These are phyloP conservation scores for Hemisphaericaspora nanyangensis DNA, from an alignment of 805 yeast species.

Conservation along the genomic window DNA sequence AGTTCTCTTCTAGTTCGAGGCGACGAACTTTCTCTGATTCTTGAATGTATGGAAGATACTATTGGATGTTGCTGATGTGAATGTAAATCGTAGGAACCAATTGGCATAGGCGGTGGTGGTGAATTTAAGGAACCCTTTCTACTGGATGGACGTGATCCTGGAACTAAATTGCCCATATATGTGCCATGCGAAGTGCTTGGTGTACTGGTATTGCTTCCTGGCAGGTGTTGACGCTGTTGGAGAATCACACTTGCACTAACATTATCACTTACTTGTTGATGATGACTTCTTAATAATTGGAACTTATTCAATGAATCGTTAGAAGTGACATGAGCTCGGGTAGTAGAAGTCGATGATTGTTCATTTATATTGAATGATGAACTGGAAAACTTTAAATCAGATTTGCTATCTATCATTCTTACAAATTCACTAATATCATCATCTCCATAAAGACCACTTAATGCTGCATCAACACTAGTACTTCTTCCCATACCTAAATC, in stretches of 20 bases:
- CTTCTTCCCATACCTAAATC: conserved; percentile 14
- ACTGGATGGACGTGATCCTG: conserved; percentile 20
- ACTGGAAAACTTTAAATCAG: conserved; percentile 41
- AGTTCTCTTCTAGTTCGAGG: not conserved
- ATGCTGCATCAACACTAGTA: conserved; percentile 19
- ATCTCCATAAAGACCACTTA: conserved; percentile 45
- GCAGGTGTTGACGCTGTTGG: conserved; percentile 4
- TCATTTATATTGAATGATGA: conserved; percentile 13
- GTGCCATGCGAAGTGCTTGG: not conserved
- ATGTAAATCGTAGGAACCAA: conserved; percentile 5
- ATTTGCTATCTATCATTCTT: conserved; percentile 61
- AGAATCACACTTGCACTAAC: conserved; percentile 47
- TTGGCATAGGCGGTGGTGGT: conserved; percentile 11
- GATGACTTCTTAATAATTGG: conserved; percentile 49
- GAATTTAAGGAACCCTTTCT: conserved; percentile 27
- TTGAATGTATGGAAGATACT: conserved; percentile 31
- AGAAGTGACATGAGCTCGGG: conserved; percentile 12
- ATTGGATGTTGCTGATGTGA: conserved; percentile 9
- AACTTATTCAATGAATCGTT: conserved; percentile 48
- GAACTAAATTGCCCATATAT: conserved; percentile 1
- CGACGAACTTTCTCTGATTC: conserved; percentile 22
- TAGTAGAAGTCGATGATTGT: not conserved
- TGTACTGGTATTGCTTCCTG: not conserved
- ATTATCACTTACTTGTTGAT: conserved; percentile 54
- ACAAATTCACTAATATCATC: conserved; percentile 71